These are phyloP conservation scores for Nicotiana tabacum DNA, from an alignment of 257 asterid genomes.

Conservation along the genomic window DNA sequence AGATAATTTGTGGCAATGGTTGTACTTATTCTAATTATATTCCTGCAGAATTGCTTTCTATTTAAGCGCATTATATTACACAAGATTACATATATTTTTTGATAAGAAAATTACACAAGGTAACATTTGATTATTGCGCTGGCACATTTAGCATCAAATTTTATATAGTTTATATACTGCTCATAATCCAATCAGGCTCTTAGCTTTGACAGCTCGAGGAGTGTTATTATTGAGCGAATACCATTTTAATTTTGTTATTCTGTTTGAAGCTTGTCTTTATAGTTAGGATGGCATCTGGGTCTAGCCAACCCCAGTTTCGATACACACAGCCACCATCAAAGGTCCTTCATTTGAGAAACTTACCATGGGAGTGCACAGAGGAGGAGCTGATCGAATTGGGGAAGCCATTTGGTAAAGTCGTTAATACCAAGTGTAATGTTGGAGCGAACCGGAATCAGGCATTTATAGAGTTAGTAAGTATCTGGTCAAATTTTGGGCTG, in stretches of 20 bases:
- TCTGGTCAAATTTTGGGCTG: background rate
- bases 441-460: constrained; percentile 99
- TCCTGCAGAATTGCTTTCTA: background rate
- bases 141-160: background rate
- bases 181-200: background rate
- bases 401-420: constrained; percentile 93
- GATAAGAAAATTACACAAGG: background rate
- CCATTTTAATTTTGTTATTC: background rate
- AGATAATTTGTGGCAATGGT: background rate
- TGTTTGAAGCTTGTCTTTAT: constrained; percentile 1
- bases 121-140: background rate
- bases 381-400: constrained; percentile 93
- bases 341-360: constrained; percentile 93
- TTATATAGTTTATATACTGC: background rate
- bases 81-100: background rate
- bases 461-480: constrained; percentile 89
- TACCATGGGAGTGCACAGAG: constrained; percentile 98
- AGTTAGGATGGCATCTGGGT: constrained; percentile 69
- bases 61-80: background rate
- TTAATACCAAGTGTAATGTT: constrained; percentile 94
- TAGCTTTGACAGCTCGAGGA: background rate
- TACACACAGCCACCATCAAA: constrained; percentile 97
- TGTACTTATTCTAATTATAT: background rate
- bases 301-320: constrained; percentile 96
- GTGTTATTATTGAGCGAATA: background rate